These are phyloP conservation scores for Lichenothelia convexa DNA, from an alignment of 495 filamentous ascomycete genomes.

Conservation along the genomic window DNA sequence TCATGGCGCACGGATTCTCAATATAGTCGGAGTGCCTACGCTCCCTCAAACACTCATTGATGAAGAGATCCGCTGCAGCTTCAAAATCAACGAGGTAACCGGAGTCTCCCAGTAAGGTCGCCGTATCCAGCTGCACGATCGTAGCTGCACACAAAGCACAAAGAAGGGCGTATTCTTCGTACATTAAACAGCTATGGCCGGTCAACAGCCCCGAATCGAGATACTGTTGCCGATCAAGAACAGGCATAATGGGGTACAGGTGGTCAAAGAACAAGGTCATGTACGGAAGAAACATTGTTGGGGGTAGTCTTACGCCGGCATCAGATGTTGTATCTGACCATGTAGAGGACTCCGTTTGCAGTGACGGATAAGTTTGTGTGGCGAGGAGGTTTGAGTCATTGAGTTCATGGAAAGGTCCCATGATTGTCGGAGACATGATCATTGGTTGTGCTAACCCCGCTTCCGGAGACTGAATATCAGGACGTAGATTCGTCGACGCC, in stretches of 20 bases:
- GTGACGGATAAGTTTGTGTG: not conserved
- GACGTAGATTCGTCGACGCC: not conserved
- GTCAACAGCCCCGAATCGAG: conserved; percentile 8
- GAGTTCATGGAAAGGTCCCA: not conserved
- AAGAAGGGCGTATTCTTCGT: conserved; percentile 11
- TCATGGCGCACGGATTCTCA: conserved; percentile 6
- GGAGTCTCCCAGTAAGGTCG: conserved; percentile 1
- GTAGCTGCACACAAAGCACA: conserved; percentile 12
- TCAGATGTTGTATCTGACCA: not conserved
- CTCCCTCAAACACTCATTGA: conserved; percentile 12
- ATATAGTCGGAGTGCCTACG: conserved; percentile 11
- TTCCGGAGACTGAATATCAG: too few species aligned
- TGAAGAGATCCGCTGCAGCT: conserved; percentile 10
- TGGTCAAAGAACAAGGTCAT: conserved; percentile 12
- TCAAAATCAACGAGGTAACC: conserved; percentile 2
- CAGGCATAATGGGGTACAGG: conserved; percentile 16
- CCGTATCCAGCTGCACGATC: conserved; percentile 9
- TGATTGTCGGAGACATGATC: not conserved
- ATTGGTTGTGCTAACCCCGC: too few species aligned
- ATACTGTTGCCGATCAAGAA: conserved; percentile 13
- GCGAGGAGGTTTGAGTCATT: not conserved
- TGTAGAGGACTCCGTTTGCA: not conserved
- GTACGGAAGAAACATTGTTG: conserved; percentile 12
- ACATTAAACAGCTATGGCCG: conserved; percentile 1
- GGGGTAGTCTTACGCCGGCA: conserved; percentile 3